A percentile compares a stretch with the other conserved stretches of the same genome.
phyloP scores from a whole-genome alignment of 1,284 basidiomycete genomes.

The Boletellus deceptivus region DNA sequence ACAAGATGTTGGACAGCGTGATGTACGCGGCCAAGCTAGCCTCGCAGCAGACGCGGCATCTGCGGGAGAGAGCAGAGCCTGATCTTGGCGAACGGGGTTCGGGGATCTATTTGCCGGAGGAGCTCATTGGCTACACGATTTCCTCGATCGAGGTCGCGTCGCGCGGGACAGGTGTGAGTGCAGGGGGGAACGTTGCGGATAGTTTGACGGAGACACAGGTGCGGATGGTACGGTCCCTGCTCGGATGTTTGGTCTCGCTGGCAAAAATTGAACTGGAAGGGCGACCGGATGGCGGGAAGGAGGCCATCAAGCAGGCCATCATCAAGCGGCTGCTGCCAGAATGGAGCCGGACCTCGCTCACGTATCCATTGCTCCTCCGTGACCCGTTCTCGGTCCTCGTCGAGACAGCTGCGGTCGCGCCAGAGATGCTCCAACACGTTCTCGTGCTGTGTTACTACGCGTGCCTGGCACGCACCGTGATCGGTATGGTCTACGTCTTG shows the following conservation, averaged over 20 bases:
- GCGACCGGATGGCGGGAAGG: conserved; percentile 65
- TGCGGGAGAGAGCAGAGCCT: conserved; percentile 73
- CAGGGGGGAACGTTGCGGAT: conserved; percentile 60
- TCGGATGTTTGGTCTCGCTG: conserved; percentile 68
- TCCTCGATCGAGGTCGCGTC: conserved; percentile 79
- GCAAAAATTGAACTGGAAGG: conserved; percentile 66
- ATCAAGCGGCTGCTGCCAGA: conserved; percentile 86
- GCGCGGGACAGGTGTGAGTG: conserved; percentile 57
- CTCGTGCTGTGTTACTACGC: conserved; percentile 87
- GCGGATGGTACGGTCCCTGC: conserved; percentile 73
- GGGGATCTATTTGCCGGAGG: conserved; percentile 86
- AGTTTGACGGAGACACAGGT: conserved; percentile 75
- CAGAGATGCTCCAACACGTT: conserved; percentile 84
- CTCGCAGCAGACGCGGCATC: conserved; percentile 72
- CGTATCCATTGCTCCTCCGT: conserved; percentile 78
- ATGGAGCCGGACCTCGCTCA: conserved; percentile 80
- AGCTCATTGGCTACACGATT: conserved; percentile 88
- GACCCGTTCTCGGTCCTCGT: conserved; percentile 87
- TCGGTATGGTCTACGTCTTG: conserved; percentile 77
- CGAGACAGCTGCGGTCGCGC: conserved; percentile 85
- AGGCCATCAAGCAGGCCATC: conserved; percentile 77
- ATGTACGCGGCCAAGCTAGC: conserved; percentile 67
- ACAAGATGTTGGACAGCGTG: conserved; percentile 77
- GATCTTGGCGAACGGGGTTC: conserved; percentile 68
- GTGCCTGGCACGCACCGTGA: conserved; percentile 79